Evolutionary conservation across 805 yeast genomes (phyloP), one percentile per base, ranked within the genome.

Genomic region (Teunomyces cretensis): DNA sequence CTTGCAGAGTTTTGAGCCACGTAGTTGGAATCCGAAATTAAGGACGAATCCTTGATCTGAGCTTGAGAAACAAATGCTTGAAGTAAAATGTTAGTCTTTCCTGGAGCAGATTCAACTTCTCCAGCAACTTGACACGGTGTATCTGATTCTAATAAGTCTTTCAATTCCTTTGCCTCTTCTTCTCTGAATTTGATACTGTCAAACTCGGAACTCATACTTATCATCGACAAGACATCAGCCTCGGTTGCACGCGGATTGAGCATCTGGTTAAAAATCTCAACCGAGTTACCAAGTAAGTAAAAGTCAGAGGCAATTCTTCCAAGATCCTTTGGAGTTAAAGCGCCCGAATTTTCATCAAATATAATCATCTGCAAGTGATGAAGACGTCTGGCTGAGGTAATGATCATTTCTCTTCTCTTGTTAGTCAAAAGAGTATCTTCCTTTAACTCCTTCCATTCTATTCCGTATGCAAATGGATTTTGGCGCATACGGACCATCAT

Each of bases 261-360:
- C 79, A 87, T 78, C 54, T 84, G 86, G 60, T 89, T 92, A 70
- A 94, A 92, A 2, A 90, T 79, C 60, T 94, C 98, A 32, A 95
- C 83, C 24, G 95, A 81, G 52, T 87, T 88, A 60, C 86, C 85
- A 47, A 91, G 67, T 42, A 94, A 69, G 58, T 94, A 94, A 60
- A 91, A 94, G 52, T 94, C 99, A 1, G 97, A 88, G 0, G 99
- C 96, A 35, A 92, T 81, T 58, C 99, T 77, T 6, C 99, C 99
- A 41, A 89, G 69, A 64, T 94, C 98, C 51, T 92, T 94, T 1
- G 96, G 70, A 19, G 83, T 78, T 46, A 94, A 81, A 2, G 91
- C 80, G 42, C 86, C 85, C 0, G 96, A 81, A 30, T 81, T 71
- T 49, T 91, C 97, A 56, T 94, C 97, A 62, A 81, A 92, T 0